Conservation (phyloP, 2,329 filamentous ascomycete genomes). For the Colletotrichum brevisporum region DNA sequence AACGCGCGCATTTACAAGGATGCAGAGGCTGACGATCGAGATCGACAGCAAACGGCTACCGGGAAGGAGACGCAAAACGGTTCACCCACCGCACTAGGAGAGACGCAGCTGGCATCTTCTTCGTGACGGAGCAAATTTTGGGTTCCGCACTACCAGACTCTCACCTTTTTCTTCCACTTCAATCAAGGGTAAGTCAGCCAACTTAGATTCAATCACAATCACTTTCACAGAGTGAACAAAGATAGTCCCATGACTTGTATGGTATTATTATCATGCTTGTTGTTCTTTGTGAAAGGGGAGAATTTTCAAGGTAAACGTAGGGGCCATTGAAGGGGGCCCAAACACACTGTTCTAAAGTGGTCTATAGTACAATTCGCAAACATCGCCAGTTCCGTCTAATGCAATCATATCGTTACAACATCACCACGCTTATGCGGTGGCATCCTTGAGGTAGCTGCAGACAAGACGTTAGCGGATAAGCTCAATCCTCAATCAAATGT, state of each 20-base stretch:
- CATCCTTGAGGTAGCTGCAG: constrained; percentile 76
- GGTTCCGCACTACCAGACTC: too few relatives aligned
- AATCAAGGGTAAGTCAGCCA: too few relatives aligned
- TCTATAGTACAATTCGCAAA: constrained; percentile 48
- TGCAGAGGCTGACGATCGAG: too few relatives aligned
- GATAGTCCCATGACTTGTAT: not conserved
- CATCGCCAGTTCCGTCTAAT: constrained; percentile 47
- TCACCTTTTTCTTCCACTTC: too few relatives aligned
- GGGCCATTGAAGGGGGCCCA: constrained; percentile 29
- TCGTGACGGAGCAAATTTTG: too few relatives aligned
- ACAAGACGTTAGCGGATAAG: constrained; percentile 44
- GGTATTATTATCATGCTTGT: constrained; percentile 28
- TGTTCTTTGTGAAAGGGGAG: constrained; percentile 33
- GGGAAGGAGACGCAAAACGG: too few relatives aligned
- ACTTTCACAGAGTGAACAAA: too few relatives aligned
- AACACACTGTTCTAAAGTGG: constrained; percentile 44
- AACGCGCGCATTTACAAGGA: too few relatives aligned
- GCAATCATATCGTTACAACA: constrained; percentile 43
- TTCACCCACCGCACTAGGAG: too few relatives aligned
- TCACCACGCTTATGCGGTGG: constrained; percentile 73
- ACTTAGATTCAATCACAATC: too few relatives aligned
- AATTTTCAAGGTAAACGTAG: constrained; percentile 33
- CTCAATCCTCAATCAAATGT: not conserved
- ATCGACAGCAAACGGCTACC: too few relatives aligned
- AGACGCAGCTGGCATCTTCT: too few relatives aligned